Percentiles rank a stretch among this genome's conserved stretches.
phyloP scores from a whole-genome alignment of 1,284 basidiomycete genomes.

The Ustilago xerochloae region DNA sequence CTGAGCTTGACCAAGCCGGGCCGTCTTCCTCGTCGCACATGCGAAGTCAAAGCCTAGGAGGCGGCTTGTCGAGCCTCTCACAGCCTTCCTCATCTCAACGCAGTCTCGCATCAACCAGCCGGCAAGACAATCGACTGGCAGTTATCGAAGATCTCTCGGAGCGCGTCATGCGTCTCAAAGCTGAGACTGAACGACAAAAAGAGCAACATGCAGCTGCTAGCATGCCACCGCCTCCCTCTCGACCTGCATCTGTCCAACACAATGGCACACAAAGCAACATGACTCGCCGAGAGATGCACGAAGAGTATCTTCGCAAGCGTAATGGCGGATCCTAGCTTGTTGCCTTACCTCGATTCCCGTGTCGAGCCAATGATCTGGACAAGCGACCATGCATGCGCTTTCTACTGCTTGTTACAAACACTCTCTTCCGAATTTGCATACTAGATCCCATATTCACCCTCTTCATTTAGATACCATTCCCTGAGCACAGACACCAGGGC shows the following conservation, averaged over 20 bases:
- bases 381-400: no score
- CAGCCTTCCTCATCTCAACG: not conserved
- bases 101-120: not conserved
- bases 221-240: conserved; percentile 27
- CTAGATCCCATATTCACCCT: not conserved
- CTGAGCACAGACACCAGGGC: not conserved
- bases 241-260: conserved; percentile 8
- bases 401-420: no score
- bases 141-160: conserved; percentile 40
- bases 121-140: conserved; percentile 26
- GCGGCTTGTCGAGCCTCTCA: not conserved
- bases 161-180: conserved; percentile 26
- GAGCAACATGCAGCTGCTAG: conserved; percentile 18
- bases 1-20: not conserved
- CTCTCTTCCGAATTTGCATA: not conserved
- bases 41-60: conserved; percentile 9
- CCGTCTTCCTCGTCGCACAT: not conserved
- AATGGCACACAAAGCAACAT: conserved; percentile 5
- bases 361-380: no score
- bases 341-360: no score
- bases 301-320: conserved; percentile 29
- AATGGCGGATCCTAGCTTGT: not conserved
- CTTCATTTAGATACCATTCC: conserved; percentile 11
- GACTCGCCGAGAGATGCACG: conserved; percentile 37
- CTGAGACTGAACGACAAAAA: conserved; percentile 17